Percentiles rank a stretch among this genome's conserved stretches.
phyloP scores from a whole-genome alignment of 441 rosid species.

The Sinapis alba region DNA sequence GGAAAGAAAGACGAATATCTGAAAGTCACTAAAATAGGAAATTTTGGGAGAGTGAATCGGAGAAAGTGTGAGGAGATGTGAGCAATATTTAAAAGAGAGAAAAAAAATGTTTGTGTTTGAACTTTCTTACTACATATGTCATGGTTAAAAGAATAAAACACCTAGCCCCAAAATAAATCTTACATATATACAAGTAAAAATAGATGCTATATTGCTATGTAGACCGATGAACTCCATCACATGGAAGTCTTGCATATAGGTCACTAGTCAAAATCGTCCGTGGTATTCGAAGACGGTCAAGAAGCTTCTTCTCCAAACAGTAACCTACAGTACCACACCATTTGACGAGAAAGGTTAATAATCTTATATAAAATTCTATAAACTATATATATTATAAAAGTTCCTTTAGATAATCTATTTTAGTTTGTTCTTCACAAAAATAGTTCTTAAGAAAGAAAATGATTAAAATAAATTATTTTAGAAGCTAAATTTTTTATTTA shows the following conservation, averaged over 20 bases:
- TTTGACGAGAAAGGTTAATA: not conserved
- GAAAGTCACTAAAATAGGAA: conserved; percentile 19
- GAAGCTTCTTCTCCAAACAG: not conserved
- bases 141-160: not conserved
- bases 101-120: not conserved
- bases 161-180: not conserved
- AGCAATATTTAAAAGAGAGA: not conserved
- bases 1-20: not conserved
- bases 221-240: not conserved
- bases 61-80: not conserved
- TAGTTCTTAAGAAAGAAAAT: no score
- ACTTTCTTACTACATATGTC: not conserved
- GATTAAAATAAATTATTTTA: no score
- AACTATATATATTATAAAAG: no score
- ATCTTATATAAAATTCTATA: no score
- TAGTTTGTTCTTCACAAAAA: no score
- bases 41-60: not conserved
- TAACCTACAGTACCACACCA: not conserved
- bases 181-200: not conserved
- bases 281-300: not conserved
- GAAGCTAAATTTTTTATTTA: no score
- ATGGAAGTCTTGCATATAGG: not conserved
- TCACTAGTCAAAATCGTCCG: not conserved
- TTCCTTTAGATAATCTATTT: no score
- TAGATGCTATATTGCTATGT: not conserved